Evolutionary conservation across 202 grass and related monocot species (phyloP), one percentile per base, ranked within the genome.

Genomic region (Elaeis oleifera): DNA sequence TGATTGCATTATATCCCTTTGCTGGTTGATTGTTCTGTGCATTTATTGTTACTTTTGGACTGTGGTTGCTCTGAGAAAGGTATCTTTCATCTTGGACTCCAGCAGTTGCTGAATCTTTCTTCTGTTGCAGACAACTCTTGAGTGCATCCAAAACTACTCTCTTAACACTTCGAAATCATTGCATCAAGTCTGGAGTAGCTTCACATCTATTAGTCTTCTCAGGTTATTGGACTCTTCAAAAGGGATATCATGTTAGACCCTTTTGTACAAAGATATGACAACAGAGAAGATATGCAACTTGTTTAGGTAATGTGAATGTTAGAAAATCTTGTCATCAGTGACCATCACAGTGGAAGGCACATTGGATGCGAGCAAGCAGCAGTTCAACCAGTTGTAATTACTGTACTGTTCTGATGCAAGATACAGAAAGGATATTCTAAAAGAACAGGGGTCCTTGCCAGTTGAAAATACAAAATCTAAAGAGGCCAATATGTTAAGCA

Each of bases 351-450:
- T 85, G 82, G 76, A 74, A 83, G 65, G 60, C 79, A 53, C 79
- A 23, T 77, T 85, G 82, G 87, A 65, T 58, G 51, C 75, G 31
- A 59, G 76, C 56, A 74, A 85, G 73, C 61, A 68, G 52, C 53
- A 85, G 28, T 64, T 26, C 65, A 52, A 23, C 28, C 17, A 60
- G 51, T 73, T 26, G 53, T 49, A 73, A 44, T 23, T 62, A 16
- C 26, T 27, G 6, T 68, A 69, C 23, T 58, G 23, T 50, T 61
- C 50, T 51, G 70, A 79, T 57, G 63, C 55, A 69, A 58, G 50
- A 23, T 62, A 50, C 52, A 52, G 67, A 57, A 51, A 22, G 15
- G 74, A 27, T 19, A 52, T 15, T 27, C 1, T 23, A 16, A 64
- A 72, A 69, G n/a, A 59, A 59, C 51, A 2, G 5, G 71, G 51